These are phyloP conservation scores for Kodamaea ohmeri DNA, from an alignment of 1,139 yeast genomes.

Conservation along the genomic window DNA sequence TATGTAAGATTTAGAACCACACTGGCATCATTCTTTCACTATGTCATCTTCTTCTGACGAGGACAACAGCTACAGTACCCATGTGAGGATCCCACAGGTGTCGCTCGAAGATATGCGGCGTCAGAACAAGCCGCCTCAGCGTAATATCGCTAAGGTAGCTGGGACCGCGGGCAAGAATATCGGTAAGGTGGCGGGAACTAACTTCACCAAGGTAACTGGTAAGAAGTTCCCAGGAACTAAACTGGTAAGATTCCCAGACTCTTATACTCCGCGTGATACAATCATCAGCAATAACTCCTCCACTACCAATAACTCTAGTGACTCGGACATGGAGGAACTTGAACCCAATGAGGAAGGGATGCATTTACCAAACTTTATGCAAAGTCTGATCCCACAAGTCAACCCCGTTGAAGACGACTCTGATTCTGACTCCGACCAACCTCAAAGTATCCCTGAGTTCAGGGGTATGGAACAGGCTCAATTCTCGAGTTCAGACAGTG, in stretches of 20 bases:
- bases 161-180: slow-evolving; percentile 18
- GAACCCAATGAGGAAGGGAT: neutral
- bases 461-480: slow-evolving; percentile 1
- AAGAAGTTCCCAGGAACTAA: slow-evolving; percentile 19
- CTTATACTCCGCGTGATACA: slow-evolving; percentile 25
- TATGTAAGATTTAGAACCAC: slow-evolving; percentile 2
- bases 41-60: slow-evolving; percentile 24
- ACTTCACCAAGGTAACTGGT: slow-evolving; percentile 21
- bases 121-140: slow-evolving; percentile 23
- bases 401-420: slow-evolving; percentile 10
- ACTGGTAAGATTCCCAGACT: slow-evolving; percentile 33
- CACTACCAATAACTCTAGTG: slow-evolving; percentile 23
- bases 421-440: slow-evolving; percentile 8
- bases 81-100: slow-evolving; percentile 30
- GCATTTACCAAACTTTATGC: slow-evolving; percentile 8
- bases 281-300: slow-evolving; percentile 27
- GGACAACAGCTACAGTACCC: slow-evolving; percentile 19
- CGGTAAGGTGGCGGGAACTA: slow-evolving; percentile 29
- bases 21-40: neutral
- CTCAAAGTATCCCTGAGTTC: slow-evolving; percentile 3
- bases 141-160: slow-evolving; percentile 17
- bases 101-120: slow-evolving; percentile 21
- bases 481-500: slow-evolving; percentile 5
- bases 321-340: slow-evolving; percentile 14
- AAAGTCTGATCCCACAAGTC: slow-evolving; percentile 12